phyloP scores from a whole-genome alignment of 192 early-diverging fungal species.

The Coemansia sp. region DNA sequence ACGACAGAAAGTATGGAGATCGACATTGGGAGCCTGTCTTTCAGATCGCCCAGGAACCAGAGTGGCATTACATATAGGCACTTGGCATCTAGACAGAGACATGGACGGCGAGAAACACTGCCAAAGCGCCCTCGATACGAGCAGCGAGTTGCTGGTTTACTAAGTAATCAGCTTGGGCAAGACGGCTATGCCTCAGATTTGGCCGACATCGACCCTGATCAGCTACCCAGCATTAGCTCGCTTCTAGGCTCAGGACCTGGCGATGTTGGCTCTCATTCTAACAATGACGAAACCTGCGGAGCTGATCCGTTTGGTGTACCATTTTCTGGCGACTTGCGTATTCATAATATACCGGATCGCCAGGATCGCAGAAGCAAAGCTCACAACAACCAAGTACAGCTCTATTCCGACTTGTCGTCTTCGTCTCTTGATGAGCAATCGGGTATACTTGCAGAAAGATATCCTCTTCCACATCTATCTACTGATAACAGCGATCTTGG shows the following conservation, averaged over 20 bases:
- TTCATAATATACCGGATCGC: neutral
- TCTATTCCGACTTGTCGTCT: slow-evolving; percentile 10
- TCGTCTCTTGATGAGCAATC: neutral
- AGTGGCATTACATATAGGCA: slow-evolving; percentile 33
- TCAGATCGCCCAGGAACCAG: slow-evolving; percentile 8
- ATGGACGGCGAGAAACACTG: neutral
- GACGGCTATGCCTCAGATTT: neutral
- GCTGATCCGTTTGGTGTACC: slow-evolving; percentile 24
- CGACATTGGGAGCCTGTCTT: neutral
- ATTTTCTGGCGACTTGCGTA: neutral
- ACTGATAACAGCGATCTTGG: neutral
- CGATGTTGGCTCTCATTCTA: neutral
- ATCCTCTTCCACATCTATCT: neutral
- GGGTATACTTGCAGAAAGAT: neutral
- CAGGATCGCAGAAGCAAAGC: neutral
- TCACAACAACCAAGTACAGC: slow-evolving; percentile 1
- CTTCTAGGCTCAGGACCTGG: slow-evolving; percentile 1
- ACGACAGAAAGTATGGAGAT: slow-evolving; percentile 2
- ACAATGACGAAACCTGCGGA: too few relatives aligned
- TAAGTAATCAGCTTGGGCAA: slow-evolving; percentile 2
- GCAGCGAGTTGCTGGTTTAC: neutral
- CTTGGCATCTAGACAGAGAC: slow-evolving; percentile 22
- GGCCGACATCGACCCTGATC: neutral
- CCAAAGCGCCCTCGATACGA: slow-evolving; percentile 3
- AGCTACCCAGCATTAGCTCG: slow-evolving; percentile 17